Percentiles rank a stretch among this genome's conserved stretches.
Conservation (phyloP, 1,284 basidiomycete species). For the Ustilago cynodontis region DNA sequence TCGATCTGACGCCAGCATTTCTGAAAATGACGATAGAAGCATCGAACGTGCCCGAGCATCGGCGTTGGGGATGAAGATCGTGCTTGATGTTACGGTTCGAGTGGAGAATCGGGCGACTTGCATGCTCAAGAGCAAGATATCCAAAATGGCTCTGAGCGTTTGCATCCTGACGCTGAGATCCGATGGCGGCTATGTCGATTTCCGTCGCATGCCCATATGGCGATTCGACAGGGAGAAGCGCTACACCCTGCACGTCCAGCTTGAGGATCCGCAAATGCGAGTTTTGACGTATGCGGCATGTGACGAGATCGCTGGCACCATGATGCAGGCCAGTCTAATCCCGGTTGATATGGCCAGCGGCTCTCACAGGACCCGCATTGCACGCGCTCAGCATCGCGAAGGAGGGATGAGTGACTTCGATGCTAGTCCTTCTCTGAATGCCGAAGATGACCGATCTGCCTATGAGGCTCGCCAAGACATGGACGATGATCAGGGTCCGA, state of each 20-base stretch:
- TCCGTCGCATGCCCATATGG: slow-evolving; percentile 53
- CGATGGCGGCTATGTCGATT: slow-evolving; percentile 45
- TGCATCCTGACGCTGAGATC: slow-evolving; percentile 42
- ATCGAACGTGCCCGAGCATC: background rate
- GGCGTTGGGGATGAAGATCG: slow-evolving; percentile 17
- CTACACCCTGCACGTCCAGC: slow-evolving; percentile 52
- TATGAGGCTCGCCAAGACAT: background rate
- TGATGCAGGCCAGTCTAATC: slow-evolving; percentile 38
- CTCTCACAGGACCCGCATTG: slow-evolving; percentile 27
- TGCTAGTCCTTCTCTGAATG: background rate
- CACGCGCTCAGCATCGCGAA: slow-evolving; percentile 17
- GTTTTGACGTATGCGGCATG: slow-evolving; percentile 52
- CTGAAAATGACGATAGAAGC: background rate
- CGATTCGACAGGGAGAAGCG: slow-evolving; percentile 39
- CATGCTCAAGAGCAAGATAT: slow-evolving; percentile 45
- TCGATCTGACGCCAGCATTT: background rate
- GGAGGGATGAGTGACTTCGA: slow-evolving; percentile 9
- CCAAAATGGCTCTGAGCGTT: slow-evolving; percentile 40
- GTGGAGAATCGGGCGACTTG: slow-evolving; percentile 39
- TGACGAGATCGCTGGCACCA: slow-evolving; percentile 48
- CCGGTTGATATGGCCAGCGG: slow-evolving; percentile 40
- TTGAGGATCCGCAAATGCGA: slow-evolving; percentile 62
- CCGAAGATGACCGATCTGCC: background rate
- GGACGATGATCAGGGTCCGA: slow-evolving; percentile 37
- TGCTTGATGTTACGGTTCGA: slow-evolving; percentile 34